phyloP scores from a whole-genome alignment of 2,329 filamentous ascomycete species.

The Fusarium sp. region DNA sequence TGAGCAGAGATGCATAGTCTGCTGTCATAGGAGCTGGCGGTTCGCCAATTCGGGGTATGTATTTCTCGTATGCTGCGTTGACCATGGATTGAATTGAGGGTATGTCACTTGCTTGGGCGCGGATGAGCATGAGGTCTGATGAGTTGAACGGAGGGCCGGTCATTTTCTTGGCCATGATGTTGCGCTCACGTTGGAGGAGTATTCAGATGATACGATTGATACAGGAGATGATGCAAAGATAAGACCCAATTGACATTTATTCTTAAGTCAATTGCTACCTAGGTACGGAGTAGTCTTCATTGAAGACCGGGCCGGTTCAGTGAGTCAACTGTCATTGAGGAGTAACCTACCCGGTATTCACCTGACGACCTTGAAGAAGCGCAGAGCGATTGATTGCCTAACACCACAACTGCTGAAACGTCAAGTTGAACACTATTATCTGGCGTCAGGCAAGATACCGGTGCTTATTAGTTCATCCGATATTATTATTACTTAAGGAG shows the following conservation, averaged over 20 bases:
- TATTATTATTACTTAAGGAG: too few species aligned
- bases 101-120: slow-evolving; percentile 27
- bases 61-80: slow-evolving; percentile 46
- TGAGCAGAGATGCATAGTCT: slow-evolving; percentile 46
- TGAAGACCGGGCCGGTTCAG: not conserved
- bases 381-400: not conserved
- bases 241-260: accelerated
- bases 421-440: accelerated
- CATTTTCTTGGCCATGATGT: not conserved
- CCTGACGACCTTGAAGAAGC: not conserved
- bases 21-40: slow-evolving; percentile 49
- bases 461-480: accelerated
- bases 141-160: not conserved
- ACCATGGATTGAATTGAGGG: slow-evolving; percentile 45
- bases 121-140: not conserved
- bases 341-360: not conserved
- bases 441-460: accelerated
- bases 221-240: accelerated
- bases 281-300: too few species aligned
- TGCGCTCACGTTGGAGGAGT: accelerated
- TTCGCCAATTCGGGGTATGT: slow-evolving; percentile 47
- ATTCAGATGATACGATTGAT: accelerated
- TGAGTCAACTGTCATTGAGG: not conserved
- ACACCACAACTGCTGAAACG: accelerated
- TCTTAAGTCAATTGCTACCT: not conserved